These are phyloP conservation scores for Boletus barrowsii DNA, from an alignment of 768 basidiomycete species.

Conservation along the genomic window DNA sequence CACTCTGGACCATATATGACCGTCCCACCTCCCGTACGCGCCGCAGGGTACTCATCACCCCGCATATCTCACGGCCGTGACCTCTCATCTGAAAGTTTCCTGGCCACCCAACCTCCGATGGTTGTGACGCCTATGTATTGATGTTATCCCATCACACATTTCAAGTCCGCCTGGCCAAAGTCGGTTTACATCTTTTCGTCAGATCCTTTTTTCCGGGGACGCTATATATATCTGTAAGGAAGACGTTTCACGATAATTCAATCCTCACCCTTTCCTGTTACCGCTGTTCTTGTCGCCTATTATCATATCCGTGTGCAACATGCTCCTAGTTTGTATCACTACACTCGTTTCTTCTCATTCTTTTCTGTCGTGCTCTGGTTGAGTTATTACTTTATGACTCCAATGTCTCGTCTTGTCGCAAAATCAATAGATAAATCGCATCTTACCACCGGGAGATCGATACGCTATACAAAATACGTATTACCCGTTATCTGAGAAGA, in stretches of 20 bases:
- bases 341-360: background rate
- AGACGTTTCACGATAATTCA: slow-evolving; percentile 11
- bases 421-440: background rate
- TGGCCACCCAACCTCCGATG: slow-evolving; percentile 26
- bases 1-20: slow-evolving; percentile 30
- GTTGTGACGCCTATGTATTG: slow-evolving; percentile 18
- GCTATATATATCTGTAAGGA: slow-evolving; percentile 8
- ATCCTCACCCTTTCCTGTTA: background rate
- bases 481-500: too few species aligned
- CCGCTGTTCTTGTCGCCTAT: background rate
- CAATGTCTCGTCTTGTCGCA: background rate
- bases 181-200: background rate
- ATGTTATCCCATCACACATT: slow-evolving; percentile 8
- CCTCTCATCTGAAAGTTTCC: slow-evolving; percentile 25
- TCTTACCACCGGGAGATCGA: background rate
- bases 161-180: slow-evolving; percentile 1
- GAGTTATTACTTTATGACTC: background rate
- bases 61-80: slow-evolving; percentile 22
- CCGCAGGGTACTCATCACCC: slow-evolving; percentile 30
- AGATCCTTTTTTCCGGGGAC: slow-evolving; percentile 10
- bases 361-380: background rate
- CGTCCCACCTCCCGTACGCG: slow-evolving; percentile 38
- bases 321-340: background rate
- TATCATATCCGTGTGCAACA: background rate
- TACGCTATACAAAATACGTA: too few species aligned